Evolutionary conservation across 2,329 filamentous ascomycete genomes (phyloP).

Genomic region (Cladosporium sp.): DNA sequence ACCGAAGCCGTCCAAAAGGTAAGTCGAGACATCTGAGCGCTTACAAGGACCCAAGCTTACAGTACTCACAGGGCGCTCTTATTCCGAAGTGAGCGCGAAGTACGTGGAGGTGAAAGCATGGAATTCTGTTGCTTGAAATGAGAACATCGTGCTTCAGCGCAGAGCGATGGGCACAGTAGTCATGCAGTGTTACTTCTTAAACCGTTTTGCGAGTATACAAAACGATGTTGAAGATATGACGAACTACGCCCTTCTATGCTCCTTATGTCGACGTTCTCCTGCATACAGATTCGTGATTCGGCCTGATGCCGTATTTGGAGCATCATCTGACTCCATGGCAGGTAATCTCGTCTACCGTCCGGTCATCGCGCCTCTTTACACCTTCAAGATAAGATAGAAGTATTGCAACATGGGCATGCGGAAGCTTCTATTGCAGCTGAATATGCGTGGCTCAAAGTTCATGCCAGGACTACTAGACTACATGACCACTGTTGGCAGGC

Average conservation of each 20-base stretch:
- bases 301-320: background rate
- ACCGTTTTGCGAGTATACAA: background rate
- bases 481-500: too few species aligned
- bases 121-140: background rate
- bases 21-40: background rate
- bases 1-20: conserved; percentile 23
- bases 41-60: background rate
- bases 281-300: background rate
- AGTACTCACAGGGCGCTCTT: background rate
- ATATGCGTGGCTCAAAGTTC: background rate
- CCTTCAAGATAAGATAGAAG: background rate
- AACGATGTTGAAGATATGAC: background rate
- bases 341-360: background rate
- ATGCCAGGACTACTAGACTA: background rate
- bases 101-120: background rate
- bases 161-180: background rate
- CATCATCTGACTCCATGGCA: background rate
- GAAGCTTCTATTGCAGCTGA: background rate
- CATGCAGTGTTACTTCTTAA: background rate
- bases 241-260: background rate
- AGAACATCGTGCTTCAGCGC: background rate
- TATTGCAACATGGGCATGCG: background rate
- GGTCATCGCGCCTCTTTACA: background rate
- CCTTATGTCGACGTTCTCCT: background rate
- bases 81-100: background rate